Percentiles rank a stretch among this genome's conserved stretches.
Conservation (phyloP, 495 filamentous ascomycete species). For the Penicillium herquei region DNA sequence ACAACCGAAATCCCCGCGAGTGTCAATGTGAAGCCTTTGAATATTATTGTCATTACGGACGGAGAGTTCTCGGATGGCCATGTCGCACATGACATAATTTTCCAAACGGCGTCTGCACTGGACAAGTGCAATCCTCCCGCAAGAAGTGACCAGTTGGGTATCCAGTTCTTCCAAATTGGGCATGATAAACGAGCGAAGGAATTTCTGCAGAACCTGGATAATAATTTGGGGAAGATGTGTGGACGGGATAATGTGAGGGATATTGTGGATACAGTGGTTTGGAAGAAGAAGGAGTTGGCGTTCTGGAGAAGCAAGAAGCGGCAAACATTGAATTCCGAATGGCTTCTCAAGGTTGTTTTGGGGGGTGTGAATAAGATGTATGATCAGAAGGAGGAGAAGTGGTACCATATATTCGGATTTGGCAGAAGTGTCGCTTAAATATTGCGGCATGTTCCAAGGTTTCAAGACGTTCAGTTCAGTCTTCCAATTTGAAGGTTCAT, state of each 20-base stretch:
- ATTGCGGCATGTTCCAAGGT: too few species aligned
- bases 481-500: not conserved
- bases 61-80: slow-evolving; percentile 77
- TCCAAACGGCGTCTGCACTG: slow-evolving; percentile 63
- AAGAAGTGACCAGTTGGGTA: slow-evolving; percentile 64
- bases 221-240: slow-evolving; percentile 58
- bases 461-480: too few species aligned
- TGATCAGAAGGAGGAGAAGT: slow-evolving; percentile 20
- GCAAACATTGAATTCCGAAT: slow-evolving; percentile 56
- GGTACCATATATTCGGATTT: slow-evolving; percentile 13
- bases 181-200: slow-evolving; percentile 61
- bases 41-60: slow-evolving; percentile 93
- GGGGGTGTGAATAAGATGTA: slow-evolving; percentile 63
- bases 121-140: slow-evolving; percentile 39
- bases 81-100: slow-evolving; percentile 64
- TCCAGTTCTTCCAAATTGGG: slow-evolving; percentile 98
- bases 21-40: slow-evolving; percentile 68
- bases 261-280: slow-evolving; percentile 93
- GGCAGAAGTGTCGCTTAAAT: too few species aligned
- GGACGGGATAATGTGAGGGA: slow-evolving; percentile 62
- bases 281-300: slow-evolving; percentile 47
- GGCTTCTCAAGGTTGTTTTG: slow-evolving; percentile 80
- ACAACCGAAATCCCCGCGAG: slow-evolving; percentile 21
- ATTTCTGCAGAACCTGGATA: slow-evolving; percentile 74
- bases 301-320: slow-evolving; percentile 54